Evolutionary conservation across 2,329 filamentous ascomycete species (phyloP).

Genomic region (Gliomastix tumulicola): DNA sequence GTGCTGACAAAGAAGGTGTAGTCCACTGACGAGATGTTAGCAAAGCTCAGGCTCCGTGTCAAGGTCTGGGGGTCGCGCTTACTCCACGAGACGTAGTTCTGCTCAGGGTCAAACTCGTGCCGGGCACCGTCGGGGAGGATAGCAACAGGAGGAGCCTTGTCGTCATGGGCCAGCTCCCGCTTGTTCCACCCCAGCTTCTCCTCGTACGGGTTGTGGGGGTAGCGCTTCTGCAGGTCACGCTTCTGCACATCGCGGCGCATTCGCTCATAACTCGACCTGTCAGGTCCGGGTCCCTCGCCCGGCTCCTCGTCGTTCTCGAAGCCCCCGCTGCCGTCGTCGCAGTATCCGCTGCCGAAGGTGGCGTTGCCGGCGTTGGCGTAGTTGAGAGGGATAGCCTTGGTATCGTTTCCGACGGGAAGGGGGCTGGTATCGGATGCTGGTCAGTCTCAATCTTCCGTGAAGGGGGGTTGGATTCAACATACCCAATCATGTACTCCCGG

Average conservation of each 20-base stretch:
- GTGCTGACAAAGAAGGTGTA: slow-evolving; percentile 2
- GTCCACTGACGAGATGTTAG: slow-evolving; percentile 1
- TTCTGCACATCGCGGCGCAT: too few species aligned
- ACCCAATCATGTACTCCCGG: slow-evolving; percentile 6
- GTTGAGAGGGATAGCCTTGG: slow-evolving; percentile 3
- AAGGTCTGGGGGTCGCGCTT: neutral
- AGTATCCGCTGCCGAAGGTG: neutral
- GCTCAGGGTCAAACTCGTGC: slow-evolving; percentile 1
- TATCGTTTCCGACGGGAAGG: slow-evolving; percentile 2
- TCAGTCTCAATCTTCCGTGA: neutral
- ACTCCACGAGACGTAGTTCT: slow-evolving; percentile 6
- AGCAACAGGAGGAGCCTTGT: slow-evolving; percentile 5
- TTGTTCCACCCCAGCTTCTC: slow-evolving; percentile 3
- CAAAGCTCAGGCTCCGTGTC: neutral
- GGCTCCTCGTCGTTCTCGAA: neutral
- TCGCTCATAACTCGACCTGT: too few species aligned
- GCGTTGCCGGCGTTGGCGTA: slow-evolving; percentile 3
- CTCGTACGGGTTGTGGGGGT: neutral
- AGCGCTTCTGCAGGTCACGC: neutral
- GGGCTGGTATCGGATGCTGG: too few species aligned
- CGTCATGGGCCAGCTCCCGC: neutral
- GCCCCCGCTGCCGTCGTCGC: too few species aligned
- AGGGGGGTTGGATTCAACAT: neutral
- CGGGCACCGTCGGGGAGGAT: slow-evolving; percentile 4
- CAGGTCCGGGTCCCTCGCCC: neutral